Percentiles rank a stretch among this genome's conserved stretches.
phyloP scores from a whole-genome alignment of 305 asterid species.

The Petunia hybrid region DNA sequence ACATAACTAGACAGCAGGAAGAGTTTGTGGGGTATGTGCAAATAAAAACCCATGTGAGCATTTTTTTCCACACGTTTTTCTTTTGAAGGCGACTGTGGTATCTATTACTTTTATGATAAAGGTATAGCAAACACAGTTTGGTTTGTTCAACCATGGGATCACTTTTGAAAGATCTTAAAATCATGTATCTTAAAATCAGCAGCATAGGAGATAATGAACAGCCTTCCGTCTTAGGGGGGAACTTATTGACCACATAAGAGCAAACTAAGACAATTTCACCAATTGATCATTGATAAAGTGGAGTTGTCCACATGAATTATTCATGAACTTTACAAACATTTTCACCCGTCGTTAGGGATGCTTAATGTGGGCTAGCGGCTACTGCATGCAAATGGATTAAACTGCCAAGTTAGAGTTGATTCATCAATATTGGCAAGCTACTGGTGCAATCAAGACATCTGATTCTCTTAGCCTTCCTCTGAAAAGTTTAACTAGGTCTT shows the following conservation, averaged over 20 bases:
- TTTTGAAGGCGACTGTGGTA: too few relatives aligned
- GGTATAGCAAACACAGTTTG: background rate
- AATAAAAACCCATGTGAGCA: background rate
- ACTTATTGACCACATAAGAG: background rate
- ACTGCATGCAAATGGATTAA: background rate
- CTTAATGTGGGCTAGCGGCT: background rate
- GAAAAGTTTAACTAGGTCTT: background rate
- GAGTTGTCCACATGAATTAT: background rate
- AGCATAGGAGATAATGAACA: background rate
- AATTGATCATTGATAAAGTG: constrained; percentile 10
- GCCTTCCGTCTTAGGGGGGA: background rate
- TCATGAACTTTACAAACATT: background rate
- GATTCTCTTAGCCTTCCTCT: background rate
- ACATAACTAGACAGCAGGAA: background rate
- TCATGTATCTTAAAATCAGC: constrained; percentile 15
- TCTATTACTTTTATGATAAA: too few relatives aligned
- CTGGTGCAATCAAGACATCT: background rate
- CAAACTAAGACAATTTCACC: background rate
- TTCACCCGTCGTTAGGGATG: background rate
- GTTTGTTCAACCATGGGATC: background rate
- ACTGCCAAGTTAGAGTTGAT: background rate
- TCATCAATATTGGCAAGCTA: background rate
- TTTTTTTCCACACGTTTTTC: background rate
- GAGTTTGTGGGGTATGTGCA: background rate
- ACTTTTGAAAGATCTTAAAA: background rate